phyloP scores from a whole-genome alignment of 2,329 filamentous ascomycete genomes.

The Beauveria sp. region DNA sequence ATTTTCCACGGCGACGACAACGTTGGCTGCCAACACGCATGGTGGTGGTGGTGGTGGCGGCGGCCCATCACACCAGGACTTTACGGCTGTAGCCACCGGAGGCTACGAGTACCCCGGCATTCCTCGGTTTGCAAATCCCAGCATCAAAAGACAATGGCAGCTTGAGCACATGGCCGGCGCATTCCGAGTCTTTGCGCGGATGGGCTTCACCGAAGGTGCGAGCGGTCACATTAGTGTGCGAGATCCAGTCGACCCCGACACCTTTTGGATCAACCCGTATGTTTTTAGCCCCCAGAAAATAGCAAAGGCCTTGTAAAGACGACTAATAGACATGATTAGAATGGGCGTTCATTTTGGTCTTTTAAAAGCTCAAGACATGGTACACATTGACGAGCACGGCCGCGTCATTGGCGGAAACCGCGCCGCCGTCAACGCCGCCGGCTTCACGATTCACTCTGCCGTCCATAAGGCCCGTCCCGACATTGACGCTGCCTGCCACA shows the following conservation, averaged over 20 bases:
- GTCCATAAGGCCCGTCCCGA: conserved; percentile 59
- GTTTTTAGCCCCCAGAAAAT: neutral
- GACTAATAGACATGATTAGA: neutral
- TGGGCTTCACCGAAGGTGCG: conserved; percentile 23
- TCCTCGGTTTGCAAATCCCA: conserved; percentile 32
- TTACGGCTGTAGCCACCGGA: neutral
- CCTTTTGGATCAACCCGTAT: conserved; percentile 52
- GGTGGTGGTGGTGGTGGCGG: neutral
- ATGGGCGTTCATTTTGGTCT: conserved; percentile 59
- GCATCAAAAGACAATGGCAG: conserved; percentile 51
- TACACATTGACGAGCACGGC: conserved; percentile 54
- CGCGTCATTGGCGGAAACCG: conserved; percentile 54
- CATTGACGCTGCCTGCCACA: conserved; percentile 61
- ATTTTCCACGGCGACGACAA: neutral
- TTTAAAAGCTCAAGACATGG: conserved; percentile 60
- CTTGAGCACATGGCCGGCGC: conserved; percentile 57
- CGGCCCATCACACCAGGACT: neutral
- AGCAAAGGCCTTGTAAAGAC: too few relatives aligned
- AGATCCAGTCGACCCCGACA: conserved; percentile 52
- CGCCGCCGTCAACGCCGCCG: conserved; percentile 57
- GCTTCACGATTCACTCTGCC: conserved; percentile 62
- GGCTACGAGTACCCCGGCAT: conserved; percentile 24
- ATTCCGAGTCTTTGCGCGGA: conserved; percentile 33
- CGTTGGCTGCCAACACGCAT: neutral
- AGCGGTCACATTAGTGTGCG: conserved; percentile 56